Base-by-base conservation (phyloP, 768 basidiomycete genomes). In the Clitopilus hobsonii region DNA sequence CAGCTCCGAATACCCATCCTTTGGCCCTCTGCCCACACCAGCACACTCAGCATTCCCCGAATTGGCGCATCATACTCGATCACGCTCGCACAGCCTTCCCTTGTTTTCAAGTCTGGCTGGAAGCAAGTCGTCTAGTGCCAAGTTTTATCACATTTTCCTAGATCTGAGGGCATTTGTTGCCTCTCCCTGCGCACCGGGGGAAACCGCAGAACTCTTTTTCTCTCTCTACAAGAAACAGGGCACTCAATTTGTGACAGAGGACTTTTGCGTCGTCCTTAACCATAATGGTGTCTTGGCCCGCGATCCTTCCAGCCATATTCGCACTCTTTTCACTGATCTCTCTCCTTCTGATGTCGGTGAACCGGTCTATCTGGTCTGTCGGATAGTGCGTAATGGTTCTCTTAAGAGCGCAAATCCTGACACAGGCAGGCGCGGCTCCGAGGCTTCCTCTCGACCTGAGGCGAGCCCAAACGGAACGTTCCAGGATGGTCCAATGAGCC, bases 101-200 rank as follows among this genome's bases (percentile, higher is more conserved):
- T 61, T 71, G 18, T 63, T 59, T 16, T 56, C 67, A 23, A 59
- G 68, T 5, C 60, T 69, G 24, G 51, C 72, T 30, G 30, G 61
- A 13, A 51, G 27, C 13, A 79, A 72, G 56, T 71, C 71, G n/a
- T 62, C 75, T 24, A 67, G 80, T 25, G 80, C 82, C 45, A 88
- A 88, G 59, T 94, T 94, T 68, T 94, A 89, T 64, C 95, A 98
- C 62, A 78, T 95, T 52, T 92, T 85, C 66, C 79, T 98, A 58
- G 95, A 98, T 61, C 71, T 98, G 7, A 88, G 91, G 18, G 94
- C 94, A 0, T 94, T 98, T 65, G 88, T 95, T 27, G 96, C 94
- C 14, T 89, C 88, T 5, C 88, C 88, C 1, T 98, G 95, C 68
- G 76, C 86, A 0, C 88, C 95, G 0, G 94, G 94, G 8, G 96